These are phyloP conservation scores for Rhipidocladum racemiflorum DNA, from an alignment of 176 grass and related monocot species.

Conservation along the genomic window DNA sequence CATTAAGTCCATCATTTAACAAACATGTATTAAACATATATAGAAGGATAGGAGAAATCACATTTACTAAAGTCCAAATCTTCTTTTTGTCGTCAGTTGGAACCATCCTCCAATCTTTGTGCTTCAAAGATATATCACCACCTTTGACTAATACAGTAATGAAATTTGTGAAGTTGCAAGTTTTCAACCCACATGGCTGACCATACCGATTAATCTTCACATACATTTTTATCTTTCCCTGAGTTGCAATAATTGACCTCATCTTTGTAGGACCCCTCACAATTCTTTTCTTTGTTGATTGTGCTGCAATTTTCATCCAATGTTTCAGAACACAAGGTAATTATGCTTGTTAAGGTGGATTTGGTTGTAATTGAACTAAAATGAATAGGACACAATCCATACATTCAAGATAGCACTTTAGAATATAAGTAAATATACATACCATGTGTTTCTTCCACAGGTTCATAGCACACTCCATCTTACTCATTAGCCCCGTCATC, in stretches of 20 bases:
- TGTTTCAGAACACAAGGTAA: too few species aligned
- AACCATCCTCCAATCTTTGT: not conserved
- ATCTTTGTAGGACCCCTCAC: not conserved
- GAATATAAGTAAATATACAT: too few species aligned
- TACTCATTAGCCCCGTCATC: not conserved
- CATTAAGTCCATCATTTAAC: too few species aligned
- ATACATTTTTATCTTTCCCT: not conserved
- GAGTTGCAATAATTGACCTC: not conserved
- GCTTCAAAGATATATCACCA: not conserved
- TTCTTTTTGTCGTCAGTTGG: not conserved
- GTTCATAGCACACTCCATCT: not conserved
- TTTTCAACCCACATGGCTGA: not conserved
- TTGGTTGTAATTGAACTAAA: not conserved
- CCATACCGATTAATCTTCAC: not conserved
- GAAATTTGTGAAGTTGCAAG: not conserved
- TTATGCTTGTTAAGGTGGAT: too few species aligned
- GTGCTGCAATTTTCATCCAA: too few species aligned
- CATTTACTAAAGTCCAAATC: not conserved
- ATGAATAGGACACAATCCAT: too few species aligned
- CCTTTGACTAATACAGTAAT: not conserved
- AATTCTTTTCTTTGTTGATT: not conserved
- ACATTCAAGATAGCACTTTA: too few species aligned
- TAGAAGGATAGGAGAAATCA: not conserved
- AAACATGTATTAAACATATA: too few species aligned
- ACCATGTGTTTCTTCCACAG: too few species aligned